phyloP scores from a whole-genome alignment of 495 filamentous ascomycete genomes.

The Stereocaulon alpinum region DNA sequence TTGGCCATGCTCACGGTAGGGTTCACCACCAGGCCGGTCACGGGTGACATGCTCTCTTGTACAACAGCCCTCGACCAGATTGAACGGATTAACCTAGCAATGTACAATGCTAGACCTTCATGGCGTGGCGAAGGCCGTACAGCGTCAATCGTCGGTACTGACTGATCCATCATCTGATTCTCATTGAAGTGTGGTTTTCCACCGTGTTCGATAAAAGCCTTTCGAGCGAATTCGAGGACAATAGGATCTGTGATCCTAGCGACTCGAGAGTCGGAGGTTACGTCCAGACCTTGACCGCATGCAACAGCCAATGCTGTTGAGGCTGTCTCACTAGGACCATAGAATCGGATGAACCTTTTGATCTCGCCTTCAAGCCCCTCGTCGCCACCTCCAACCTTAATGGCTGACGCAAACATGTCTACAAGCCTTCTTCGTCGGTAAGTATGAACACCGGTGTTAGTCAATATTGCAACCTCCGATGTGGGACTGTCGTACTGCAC shows the following conservation, averaged over 20 bases:
- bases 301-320: slow-evolving; percentile 92
- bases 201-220: slow-evolving; percentile 80
- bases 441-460: slow-evolving; percentile 77
- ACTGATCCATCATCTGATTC: slow-evolving; percentile 54
- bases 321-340: slow-evolving; percentile 76
- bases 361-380: slow-evolving; percentile 73
- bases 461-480: slow-evolving; percentile 80
- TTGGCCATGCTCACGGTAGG: slow-evolving; percentile 50
- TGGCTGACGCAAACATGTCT: slow-evolving; percentile 79
- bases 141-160: slow-evolving; percentile 54
- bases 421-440: slow-evolving; percentile 75
- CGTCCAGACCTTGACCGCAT: slow-evolving; percentile 78
- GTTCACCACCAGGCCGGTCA: slow-evolving; percentile 37
- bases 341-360: slow-evolving; percentile 67
- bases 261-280: slow-evolving; percentile 58
- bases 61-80: slow-evolving; percentile 70
- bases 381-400: slow-evolving; percentile 60
- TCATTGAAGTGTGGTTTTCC: slow-evolving; percentile 72
- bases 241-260: slow-evolving; percentile 65
- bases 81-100: slow-evolving; percentile 70
- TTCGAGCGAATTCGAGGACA: slow-evolving; percentile 70
- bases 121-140: slow-evolving; percentile 83
- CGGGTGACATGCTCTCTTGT: slow-evolving; percentile 45
- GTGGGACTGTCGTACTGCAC: slow-evolving; percentile 79
- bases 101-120: slow-evolving; percentile 75